Conservation (phyloP, 805 yeast species). For the Schizosaccharomyces lindneri region DNA sequence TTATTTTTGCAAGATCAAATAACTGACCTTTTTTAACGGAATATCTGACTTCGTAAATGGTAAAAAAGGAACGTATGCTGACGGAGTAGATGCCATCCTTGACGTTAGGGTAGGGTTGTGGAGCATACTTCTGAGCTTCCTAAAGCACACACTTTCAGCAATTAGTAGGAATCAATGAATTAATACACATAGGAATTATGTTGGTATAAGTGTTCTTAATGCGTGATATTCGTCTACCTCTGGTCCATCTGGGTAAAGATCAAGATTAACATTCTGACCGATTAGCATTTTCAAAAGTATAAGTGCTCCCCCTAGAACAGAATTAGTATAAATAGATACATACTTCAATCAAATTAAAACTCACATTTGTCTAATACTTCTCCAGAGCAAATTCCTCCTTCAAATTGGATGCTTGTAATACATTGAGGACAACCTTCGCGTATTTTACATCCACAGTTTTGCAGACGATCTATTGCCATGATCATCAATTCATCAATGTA, state of each 20-base stretch:
- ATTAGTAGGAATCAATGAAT: not conserved
- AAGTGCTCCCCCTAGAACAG: not conserved
- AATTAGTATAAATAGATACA: not conserved
- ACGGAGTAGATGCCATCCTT: not conserved
- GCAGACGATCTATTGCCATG: conserved; percentile 33
- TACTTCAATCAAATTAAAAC: conserved; percentile 35
- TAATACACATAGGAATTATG: not conserved
- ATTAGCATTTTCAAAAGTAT: conserved; percentile 21
- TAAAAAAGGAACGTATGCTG: not conserved
- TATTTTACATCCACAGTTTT: conserved; percentile 30
- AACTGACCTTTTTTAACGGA: no score
- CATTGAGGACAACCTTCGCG: conserved; percentile 21
- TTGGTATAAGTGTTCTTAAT: not conserved
- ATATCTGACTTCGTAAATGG: no score
- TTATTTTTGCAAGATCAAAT: no score
- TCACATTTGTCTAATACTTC: conserved; percentile 68
- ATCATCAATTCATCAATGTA: conserved; percentile 41
- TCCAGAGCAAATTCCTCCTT: conserved; percentile 34
- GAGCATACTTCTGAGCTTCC: not conserved
- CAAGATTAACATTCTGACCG: conserved; percentile 24
- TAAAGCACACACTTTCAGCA: not conserved
- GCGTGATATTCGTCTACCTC: not conserved
- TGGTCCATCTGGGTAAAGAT: conserved; percentile 27
- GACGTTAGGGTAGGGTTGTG: not conserved
- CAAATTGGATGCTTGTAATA: conserved; percentile 30